A percentile compares a stretch with the other conserved stretches of the same genome.
Evolutionary conservation across 768 basidiomycete species (phyloP).

Genomic region (Tulasnella sp.): DNA sequence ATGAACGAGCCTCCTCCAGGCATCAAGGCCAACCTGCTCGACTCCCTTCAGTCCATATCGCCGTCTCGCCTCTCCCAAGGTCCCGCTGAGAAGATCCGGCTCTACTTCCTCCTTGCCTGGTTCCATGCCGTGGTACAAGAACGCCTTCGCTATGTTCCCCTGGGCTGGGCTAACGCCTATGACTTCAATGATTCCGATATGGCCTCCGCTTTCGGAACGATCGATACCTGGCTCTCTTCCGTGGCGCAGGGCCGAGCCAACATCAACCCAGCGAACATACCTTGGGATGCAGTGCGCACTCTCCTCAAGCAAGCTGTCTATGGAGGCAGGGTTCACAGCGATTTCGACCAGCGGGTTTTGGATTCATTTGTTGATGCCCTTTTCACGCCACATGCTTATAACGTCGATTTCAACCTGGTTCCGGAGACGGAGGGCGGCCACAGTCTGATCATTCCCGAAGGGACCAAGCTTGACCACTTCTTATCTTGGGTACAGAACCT

Average conservation of each 20-base stretch:
- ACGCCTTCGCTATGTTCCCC: conserved; percentile 88
- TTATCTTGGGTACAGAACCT: conserved; percentile 81
- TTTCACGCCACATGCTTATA: conserved; percentile 85
- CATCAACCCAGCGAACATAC: conserved; percentile 85
- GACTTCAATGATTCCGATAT: conserved; percentile 99
- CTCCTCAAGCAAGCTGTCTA: conserved; percentile 96
- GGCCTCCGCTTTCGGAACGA: conserved; percentile 84
- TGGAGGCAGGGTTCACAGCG: conserved; percentile 88
- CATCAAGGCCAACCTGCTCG: conserved; percentile 91
- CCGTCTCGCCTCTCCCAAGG: conserved; percentile 72
- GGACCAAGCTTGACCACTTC: conserved; percentile 89
- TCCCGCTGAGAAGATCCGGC: conserved; percentile 84
- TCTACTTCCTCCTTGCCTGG: conserved; percentile 97
- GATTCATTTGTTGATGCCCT: conserved; percentile 89
- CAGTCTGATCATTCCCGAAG: conserved; percentile 76
- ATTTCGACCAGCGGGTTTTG: conserved; percentile 89
- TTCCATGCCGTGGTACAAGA: conserved; percentile 99
- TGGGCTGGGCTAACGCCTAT: conserved; percentile 95
- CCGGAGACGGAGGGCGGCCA: conserved; percentile 49
- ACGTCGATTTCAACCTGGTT: conserved; percentile 87
- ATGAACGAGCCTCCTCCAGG: conserved; percentile 99
- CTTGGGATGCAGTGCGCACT: conserved; percentile 92
- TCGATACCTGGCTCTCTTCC: conserved; percentile 81
- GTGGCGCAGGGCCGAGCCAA: conserved; percentile 86
- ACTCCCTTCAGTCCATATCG: conserved; percentile 74